These are phyloP conservation scores for Alternaria brassicae DNA, from an alignment of 2,329 filamentous ascomycete species.

Conservation along the genomic window DNA sequence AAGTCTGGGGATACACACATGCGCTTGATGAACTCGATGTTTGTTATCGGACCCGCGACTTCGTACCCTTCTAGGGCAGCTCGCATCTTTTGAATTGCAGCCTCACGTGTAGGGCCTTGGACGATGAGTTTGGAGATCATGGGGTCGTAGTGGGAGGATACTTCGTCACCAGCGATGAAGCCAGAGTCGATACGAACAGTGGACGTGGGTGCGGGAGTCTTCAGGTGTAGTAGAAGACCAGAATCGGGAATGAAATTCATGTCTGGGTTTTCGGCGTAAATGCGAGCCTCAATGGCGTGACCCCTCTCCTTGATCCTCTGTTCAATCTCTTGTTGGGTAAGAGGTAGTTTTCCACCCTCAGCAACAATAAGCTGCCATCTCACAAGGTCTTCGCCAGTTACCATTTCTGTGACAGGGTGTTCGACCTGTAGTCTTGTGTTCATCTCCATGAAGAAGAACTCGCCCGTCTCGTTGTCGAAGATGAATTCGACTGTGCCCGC, in stretches of 20 bases:
- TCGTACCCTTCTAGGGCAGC: conserved; percentile 87
- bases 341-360: conserved; percentile 70
- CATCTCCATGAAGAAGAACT: conserved; percentile 77
- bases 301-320: conserved; percentile 75
- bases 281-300: conserved; percentile 91
- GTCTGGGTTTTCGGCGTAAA: conserved; percentile 94
- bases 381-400: conserved; percentile 80
- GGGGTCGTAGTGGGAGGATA: conserved; percentile 94
- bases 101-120: conserved; percentile 76
- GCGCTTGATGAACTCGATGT: conserved; percentile 94
- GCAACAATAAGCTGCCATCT: conserved; percentile 95
- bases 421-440: conserved; percentile 91
- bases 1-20: conserved; percentile 84
- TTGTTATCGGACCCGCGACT: conserved; percentile 89
- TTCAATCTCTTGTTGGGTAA: conserved; percentile 71
- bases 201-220: conserved; percentile 71
- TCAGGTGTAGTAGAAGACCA: conserved; percentile 82
- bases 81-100: conserved; percentile 82
- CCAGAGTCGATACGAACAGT: conserved; percentile 92
- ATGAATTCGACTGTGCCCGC: conserved; percentile 74
- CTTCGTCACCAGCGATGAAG: conserved; percentile 87
- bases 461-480: conserved; percentile 70
- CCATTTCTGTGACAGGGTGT: conserved; percentile 89
- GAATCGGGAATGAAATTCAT: conserved; percentile 94
- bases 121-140: conserved; percentile 99